Evolutionary conservation across 352 stramenopile genomes (phyloP).

Genomic region (Globisporangium lucens): DNA sequence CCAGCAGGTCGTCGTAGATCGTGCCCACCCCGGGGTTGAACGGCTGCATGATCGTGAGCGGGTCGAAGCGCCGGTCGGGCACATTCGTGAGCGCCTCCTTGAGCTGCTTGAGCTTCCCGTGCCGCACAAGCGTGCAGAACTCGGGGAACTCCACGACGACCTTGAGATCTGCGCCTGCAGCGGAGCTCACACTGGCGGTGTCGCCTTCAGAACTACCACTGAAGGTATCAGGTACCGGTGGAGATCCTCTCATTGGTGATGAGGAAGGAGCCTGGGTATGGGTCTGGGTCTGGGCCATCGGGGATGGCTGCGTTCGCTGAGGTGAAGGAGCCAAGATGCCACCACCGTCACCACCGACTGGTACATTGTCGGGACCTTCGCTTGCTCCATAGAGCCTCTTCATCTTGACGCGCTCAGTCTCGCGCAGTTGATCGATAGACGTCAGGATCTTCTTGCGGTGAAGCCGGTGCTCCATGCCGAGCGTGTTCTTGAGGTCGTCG

Average conservation of each 20-base stretch:
- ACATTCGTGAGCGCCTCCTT: constrained; percentile 85
- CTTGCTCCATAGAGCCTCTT: constrained; percentile 35
- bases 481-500: constrained; percentile 92
- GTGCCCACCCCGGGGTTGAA: constrained; percentile 87
- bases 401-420: constrained; percentile 47
- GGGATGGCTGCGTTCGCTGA: constrained; percentile 4
- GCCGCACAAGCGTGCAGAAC: constrained; percentile 78
- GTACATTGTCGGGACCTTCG: constrained; percentile 14
- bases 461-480: constrained; percentile 93
- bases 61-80: constrained; percentile 86
- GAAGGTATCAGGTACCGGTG: neutral
- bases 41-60: constrained; percentile 52
- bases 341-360: neutral
- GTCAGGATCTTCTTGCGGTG: constrained; percentile 97
- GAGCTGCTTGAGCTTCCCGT: constrained; percentile 87
- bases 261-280: neutral
- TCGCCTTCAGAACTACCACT: neutral
- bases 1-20: constrained; percentile 87
- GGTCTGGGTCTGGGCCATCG: neutral
- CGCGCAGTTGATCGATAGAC: constrained; percentile 68
- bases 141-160: constrained; percentile 71
- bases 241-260: neutral
- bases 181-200: constrained; percentile 8
- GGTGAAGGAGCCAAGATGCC: neutral
- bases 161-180: constrained; percentile 20